Evolutionary conservation across 2,329 filamentous ascomycete genomes (phyloP), one percentile per base, ranked within the genome.

Genomic region (Hortaea sp.): DNA sequence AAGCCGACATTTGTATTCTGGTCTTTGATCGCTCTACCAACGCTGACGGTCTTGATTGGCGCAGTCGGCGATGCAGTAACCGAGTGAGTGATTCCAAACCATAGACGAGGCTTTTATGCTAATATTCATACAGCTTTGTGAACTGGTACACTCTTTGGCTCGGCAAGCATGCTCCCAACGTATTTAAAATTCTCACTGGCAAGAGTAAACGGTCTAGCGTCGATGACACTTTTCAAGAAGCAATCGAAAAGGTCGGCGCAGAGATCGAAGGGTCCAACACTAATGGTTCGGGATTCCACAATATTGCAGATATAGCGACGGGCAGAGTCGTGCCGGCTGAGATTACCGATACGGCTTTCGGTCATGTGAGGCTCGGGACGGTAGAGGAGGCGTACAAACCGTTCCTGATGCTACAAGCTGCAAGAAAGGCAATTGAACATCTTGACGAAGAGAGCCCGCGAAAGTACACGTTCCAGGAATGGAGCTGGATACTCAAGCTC

Each of bases 1-100:
- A 83, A 85, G 46, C 78, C 85, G 0, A 92, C 94, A 62, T 95
- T 94, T 56, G 85, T 95, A n/a, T 81, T 94, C 45, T 95, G 89
- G 88, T 86, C 83, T 6, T 64, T 95, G 0, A 74, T 94, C 13
- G 87, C 88, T 0, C 72, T 95, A 5, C 88, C 88, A 0, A 88
- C 85, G 2, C 88, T 88, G 75, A 94, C 88, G 0, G 81, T 94
- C 11, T 74, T 95, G 10, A 85, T 92, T 52, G 84, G 81, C 7
- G 84, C 88, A 53, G 84, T 90, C 50, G 85, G 85, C 27, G 84
- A 92, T 49, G 67, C 65, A 3, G 51, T 83, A 1, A 81, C 78
- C 0, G 79, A 82, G 50, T 81, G 78, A 63, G 38, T 40, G n/a
- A 20, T 20, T 20, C 20, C 20, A 20, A 11, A 20, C 20, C 20